Base-by-base conservation (phyloP, 208 protist genomes). In the Trichomonas gallinae region DNA sequence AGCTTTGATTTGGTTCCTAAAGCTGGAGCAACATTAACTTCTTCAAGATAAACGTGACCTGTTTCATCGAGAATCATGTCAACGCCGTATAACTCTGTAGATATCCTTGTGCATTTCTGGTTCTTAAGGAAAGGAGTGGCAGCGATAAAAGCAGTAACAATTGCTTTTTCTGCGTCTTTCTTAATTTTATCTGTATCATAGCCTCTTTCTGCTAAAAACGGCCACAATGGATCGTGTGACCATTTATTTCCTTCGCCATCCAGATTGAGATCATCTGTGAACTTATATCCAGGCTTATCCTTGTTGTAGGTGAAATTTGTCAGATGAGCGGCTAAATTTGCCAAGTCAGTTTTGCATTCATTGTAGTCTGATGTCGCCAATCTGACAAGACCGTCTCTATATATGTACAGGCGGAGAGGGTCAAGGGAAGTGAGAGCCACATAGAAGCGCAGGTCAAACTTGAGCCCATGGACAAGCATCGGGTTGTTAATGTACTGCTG, bases 51-150 rank as follows among this genome's bases (percentile, higher is more conserved):
- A 96, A 98, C 98, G 96, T 98, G 97, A 96, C 99, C 97, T 48
- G 98, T 98, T 85, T 97, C 87, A 97, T 99, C 98, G 36, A 99
- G 97, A 4, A 99, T 97, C 44, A 99, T 98, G 97, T 99, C 99
- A 96, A 99, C 99, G 34, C 99, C 99, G 44, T 99, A 98, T 26
- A 99, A 97, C 97, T 99, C 98, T 97, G 99, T 99, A 97, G 98
- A 99, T 17, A 96, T 36, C 17, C 93, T 8, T 13, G 45, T 85
- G 42, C 42, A 58, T 36, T 85, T 89, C 82, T 63, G 49, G 0
- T 40, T 31, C 13, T 10, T n/a, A 82, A 48, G 46, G 38, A 49
- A 85, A 72, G 17, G 88, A 83, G 38, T 97, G 4, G 96, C 96
- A 36, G 96, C 31, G 31, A 97, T 93, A 38, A 97, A 36, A 58